Conservation (phyloP, 192 early-diverging fungal genomes). For the Coemansia sp. region DNA sequence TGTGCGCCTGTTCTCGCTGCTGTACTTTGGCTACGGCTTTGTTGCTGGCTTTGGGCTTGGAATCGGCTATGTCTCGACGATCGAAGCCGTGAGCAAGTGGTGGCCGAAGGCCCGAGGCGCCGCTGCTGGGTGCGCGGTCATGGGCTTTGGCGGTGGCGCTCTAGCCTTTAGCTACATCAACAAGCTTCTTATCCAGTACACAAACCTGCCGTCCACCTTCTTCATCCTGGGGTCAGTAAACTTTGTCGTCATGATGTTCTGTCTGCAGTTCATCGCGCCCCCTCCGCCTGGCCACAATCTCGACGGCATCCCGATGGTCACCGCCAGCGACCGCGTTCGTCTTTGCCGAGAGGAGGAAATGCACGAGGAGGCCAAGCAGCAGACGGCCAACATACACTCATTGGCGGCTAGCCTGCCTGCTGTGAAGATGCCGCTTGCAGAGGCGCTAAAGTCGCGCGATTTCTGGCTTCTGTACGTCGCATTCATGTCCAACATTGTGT, state of each 20-base stretch:
- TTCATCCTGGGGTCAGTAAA: slow-evolving; percentile 63
- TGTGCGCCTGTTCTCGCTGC: slow-evolving; percentile 56
- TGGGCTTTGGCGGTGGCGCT: slow-evolving; percentile 72
- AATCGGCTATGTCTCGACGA: slow-evolving; percentile 62
- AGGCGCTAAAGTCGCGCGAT: slow-evolving; percentile 57
- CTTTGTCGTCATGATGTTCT: slow-evolving; percentile 59
- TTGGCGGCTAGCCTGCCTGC: slow-evolving; percentile 1
- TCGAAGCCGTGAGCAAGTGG: slow-evolving; percentile 63
- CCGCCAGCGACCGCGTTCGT: background rate
- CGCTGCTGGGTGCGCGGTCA: slow-evolving; percentile 64
- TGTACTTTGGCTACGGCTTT: slow-evolving; percentile 66
- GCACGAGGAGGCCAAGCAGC: slow-evolving; percentile 5
- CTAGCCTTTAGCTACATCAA: slow-evolving; percentile 68
- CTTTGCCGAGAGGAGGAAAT: background rate
- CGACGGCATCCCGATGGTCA: slow-evolving; percentile 58
- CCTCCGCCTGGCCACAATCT: slow-evolving; percentile 67
- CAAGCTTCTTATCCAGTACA: slow-evolving; percentile 55
- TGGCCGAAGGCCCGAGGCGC: slow-evolving; percentile 60
- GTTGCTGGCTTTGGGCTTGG: slow-evolving; percentile 62
- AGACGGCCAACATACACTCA: slow-evolving; percentile 1
- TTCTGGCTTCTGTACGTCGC: slow-evolving; percentile 61
- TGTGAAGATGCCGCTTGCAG: slow-evolving; percentile 52
- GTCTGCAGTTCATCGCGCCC: slow-evolving; percentile 56
- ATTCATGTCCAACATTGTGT: slow-evolving; percentile 61
- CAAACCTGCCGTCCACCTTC: slow-evolving; percentile 61